Evolutionary conservation across 2,329 filamentous ascomycete species (phyloP), one percentile per base, ranked within the genome.

Genomic region (Penicillium brasilianum): DNA sequence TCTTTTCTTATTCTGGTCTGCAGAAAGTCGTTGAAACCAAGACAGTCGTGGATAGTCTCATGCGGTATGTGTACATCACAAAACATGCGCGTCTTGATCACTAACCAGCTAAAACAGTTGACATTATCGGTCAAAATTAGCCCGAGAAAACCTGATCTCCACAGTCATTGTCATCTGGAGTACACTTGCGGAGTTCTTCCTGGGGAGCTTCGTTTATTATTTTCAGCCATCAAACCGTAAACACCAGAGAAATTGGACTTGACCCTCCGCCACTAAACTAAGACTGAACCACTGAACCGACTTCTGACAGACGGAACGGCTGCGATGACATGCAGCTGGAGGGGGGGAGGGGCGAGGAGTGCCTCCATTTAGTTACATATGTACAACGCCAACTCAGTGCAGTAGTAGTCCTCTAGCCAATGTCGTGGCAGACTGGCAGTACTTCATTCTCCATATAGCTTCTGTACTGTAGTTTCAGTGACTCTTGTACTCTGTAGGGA

Each of bases 301-400:
- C 14, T 43, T 54, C 39, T 54, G 37, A 54, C 51, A 41, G 61
- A 60, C 51, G 51, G 56, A 59, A 60, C 57, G 51, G 57, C 57
- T 36, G 52, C 62, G 48, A 70, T 70, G 68, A 68, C 68, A 65
- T 70, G 68, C 68, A 66, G 61, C 63, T 49, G 43, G 43, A 65
- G 49, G 30, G 48, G 48, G 18, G 7, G 28, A 32, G 8, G 28
- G 16, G 18, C 7, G 14, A 10, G 20, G n/a, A n/a, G 28, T n/a
- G 18, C 11, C 44, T 48, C 44, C 25, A 22, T 48, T 48, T 30
- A 30, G 22, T 48, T 48, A 30, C 25, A 28, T 48, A n/a, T n/a
- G n/a, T n/a, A 48, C 22, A 28, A 48, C 44, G 44, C 44, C 30
- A 48, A 48, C 44, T 48, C 25, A n/a, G 25, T 48, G 16, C 8